phyloP scores from a whole-genome alignment of 495 filamentous ascomycete species.

The Trichoderma reesei region DNA sequence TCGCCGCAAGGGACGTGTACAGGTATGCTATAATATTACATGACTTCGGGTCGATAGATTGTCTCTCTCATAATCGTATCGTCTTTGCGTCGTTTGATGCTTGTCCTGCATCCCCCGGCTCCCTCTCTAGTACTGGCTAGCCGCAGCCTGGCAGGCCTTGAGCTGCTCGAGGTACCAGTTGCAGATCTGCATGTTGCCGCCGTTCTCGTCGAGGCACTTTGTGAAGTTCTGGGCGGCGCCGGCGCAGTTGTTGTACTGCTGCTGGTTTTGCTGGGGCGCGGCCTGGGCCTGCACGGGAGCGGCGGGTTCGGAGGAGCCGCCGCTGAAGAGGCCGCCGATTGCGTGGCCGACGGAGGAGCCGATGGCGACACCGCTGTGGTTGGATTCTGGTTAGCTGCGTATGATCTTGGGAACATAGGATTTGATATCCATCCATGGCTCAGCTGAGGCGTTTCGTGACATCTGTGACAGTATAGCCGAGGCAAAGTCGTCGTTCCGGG shows the following conservation, averaged over 20 bases:
- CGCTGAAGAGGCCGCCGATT: constrained; percentile 71
- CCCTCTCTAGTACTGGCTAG: constrained; percentile 64
- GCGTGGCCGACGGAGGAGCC: constrained; percentile 93
- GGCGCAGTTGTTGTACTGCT: constrained; percentile 54
- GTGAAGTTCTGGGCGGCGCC: constrained; percentile 78
- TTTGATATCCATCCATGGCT: no score
- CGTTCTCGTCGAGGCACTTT: constrained; percentile 88
- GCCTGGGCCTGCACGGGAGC: constrained; percentile 47
- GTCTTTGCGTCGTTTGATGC: not conserved
- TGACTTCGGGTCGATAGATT: not conserved
- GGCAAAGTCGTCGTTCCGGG: no score
- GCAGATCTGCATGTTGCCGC: constrained; percentile 90
- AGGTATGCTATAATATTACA: no score
- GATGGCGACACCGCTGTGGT: constrained; percentile 77
- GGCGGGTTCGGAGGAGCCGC: constrained; percentile 55
- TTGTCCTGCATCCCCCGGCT: not conserved
- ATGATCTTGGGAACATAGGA: not conserved
- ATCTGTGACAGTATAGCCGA: no score
- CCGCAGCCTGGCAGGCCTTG: constrained; percentile 89
- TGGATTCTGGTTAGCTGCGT: not conserved
- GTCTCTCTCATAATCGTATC: not conserved
- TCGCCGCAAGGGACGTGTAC: not conserved
- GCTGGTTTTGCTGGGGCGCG: constrained; percentile 27
- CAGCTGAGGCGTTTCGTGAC: no score
- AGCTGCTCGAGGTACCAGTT: constrained; percentile 97